phyloP scores from a whole-genome alignment of 2,329 filamentous ascomycete genomes.

The Zymoseptoria ardabiliae region DNA sequence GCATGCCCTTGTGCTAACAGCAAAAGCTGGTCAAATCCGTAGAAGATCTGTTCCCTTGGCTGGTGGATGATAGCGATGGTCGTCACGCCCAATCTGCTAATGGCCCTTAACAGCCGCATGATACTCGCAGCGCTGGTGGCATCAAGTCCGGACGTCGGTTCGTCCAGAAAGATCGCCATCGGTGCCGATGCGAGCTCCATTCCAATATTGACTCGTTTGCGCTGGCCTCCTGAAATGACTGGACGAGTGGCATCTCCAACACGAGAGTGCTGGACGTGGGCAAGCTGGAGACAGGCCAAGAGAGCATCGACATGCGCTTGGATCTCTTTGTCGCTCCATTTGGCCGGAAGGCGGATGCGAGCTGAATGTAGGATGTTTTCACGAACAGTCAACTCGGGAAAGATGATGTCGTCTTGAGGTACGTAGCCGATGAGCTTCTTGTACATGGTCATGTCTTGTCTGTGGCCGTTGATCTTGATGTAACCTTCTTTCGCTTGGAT shows the following conservation, averaged over 20 bases:
- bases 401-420: slow-evolving; percentile 54
- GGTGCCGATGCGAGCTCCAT: slow-evolving; percentile 53
- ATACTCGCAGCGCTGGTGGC: slow-evolving; percentile 50
- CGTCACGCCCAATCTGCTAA: slow-evolving; percentile 50
- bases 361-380: slow-evolving; percentile 58
- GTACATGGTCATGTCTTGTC: slow-evolving; percentile 40
- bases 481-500: slow-evolving; percentile 42
- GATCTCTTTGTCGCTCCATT: slow-evolving; percentile 46
- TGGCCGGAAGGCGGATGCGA: slow-evolving; percentile 46
- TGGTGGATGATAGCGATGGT: slow-evolving; percentile 55
- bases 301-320: slow-evolving; percentile 49
- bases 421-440: slow-evolving; percentile 57
- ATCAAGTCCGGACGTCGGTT: slow-evolving; percentile 35
- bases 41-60: slow-evolving; percentile 52
- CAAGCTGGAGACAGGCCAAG: slow-evolving; percentile 48
- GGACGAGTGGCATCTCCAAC: slow-evolving; percentile 48
- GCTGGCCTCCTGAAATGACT: slow-evolving; percentile 50
- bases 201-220: slow-evolving; percentile 52
- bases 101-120: slow-evolving; percentile 48
- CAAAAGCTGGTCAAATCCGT: slow-evolving; percentile 50
- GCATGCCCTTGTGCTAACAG: slow-evolving; percentile 49
- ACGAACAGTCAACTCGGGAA: slow-evolving; percentile 53
- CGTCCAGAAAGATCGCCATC: slow-evolving; percentile 37
- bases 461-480: slow-evolving; percentile 48
- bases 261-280: slow-evolving; percentile 45